Conservation (phyloP, 2,329 filamentous ascomycete species). For the Lecanicillium sp. region DNA sequence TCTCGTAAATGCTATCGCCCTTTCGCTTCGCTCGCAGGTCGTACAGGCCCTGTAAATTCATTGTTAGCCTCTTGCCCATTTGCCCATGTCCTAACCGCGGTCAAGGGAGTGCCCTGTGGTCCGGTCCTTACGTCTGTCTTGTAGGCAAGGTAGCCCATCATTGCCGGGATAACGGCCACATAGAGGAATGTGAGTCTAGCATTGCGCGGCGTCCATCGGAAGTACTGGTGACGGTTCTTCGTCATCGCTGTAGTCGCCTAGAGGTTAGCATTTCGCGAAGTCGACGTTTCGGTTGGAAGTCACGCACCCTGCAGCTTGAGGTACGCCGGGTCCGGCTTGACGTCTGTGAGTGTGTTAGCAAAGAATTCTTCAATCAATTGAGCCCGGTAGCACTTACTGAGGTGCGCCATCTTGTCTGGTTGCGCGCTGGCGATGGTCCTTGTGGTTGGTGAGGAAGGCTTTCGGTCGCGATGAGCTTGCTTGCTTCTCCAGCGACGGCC, state of each 20-base stretch:
- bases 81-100: neutral
- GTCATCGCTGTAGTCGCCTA: conserved; percentile 59
- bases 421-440: conserved; percentile 14
- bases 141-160: conserved; percentile 66
- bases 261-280: conserved; percentile 12
- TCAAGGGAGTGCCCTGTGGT: neutral
- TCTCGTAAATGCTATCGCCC: conserved; percentile 79
- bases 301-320: conserved; percentile 32
- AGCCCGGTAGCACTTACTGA: conserved; percentile 20
- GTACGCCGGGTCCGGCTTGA: conserved; percentile 34
- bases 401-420: conserved; percentile 29
- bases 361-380: conserved; percentile 1
- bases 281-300: conserved; percentile 14
- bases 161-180: conserved; percentile 61
- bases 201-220: conserved; percentile 84
- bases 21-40: conserved; percentile 80
- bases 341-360: conserved; percentile 25
- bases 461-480: conserved; percentile 14
- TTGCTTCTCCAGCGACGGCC: conserved; percentile 1
- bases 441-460: conserved; percentile 15
- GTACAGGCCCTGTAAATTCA: conserved; percentile 64
- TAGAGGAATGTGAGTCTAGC: conserved; percentile 75
- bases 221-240: conserved; percentile 84
- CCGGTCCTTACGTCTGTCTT: conserved; percentile 72
- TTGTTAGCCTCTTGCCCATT: conserved; percentile 14